Base-by-base conservation (phyloP, 2,329 filamentous ascomycete species). In the Chrysosporium queenslandicum region DNA sequence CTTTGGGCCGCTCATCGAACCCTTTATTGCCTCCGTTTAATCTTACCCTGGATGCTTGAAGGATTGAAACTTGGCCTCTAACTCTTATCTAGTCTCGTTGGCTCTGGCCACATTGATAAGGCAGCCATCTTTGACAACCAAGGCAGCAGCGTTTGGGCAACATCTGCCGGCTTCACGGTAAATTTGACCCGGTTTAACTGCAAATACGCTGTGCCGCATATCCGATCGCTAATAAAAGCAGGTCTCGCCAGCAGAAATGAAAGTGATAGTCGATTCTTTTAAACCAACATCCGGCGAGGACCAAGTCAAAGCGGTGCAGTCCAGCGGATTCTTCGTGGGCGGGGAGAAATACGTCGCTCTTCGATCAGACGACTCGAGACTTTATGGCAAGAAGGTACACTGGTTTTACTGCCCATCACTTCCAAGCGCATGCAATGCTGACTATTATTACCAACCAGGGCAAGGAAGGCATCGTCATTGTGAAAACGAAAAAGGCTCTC, bases 401-500 rank as follows among this genome's bases (percentile, higher is more conserved):
- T 23, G 23, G 14, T 8, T 18, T 32, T 9, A n/a, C 14, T 3
- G n/a, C 37, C 8, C 2, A 39, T 32, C 43, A 37, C 53, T 34
- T 40, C 9, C 37, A 42, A 18, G n/a, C n/a, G n/a, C 49, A 36
- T 9, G n/a, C 12, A 23, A 23, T 12, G 23, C 37, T 40, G 37
- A 40, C 9, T 12, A 20, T 2, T 23, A 23, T 39, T 18, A 12
- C 18, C 20, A 37, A 16, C n/a, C 25, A 87, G 83, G 88, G 86
- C 62, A 87, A 84, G 68, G 80, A 84, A 67, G 92, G 92, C 59
- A 73, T 95, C 64, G 77, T 85, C 66, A 80, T 92, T 63, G 83
- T 83, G 72, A 94, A 94, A 78, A 94, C 91, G 64, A 83, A 78
- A 65, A 85, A 94, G 73, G 87, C 89, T 61, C 83, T 97, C 68